Percentiles rank a stretch among this genome's conserved stretches.
Conservation (phyloP, 805 yeast species). For the Yamadazyma laniorum region DNA sequence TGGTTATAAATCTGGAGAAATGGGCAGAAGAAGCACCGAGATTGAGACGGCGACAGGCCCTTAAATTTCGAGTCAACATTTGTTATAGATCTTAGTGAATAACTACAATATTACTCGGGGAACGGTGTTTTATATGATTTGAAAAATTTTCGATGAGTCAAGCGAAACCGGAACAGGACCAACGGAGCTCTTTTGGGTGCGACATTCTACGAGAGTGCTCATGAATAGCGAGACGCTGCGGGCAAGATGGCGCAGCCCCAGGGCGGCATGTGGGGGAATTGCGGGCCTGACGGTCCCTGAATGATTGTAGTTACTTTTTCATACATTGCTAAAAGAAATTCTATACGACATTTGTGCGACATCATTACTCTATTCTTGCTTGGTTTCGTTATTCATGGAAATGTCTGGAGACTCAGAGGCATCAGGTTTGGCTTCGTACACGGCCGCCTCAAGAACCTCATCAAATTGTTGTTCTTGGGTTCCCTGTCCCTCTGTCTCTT, state of each 20-base stretch:
- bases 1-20: conserved; percentile 12
- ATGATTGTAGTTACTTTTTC: too few species aligned
- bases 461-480: background rate
- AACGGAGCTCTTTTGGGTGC: too few species aligned
- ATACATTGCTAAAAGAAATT: too few species aligned
- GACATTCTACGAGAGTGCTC: too few species aligned
- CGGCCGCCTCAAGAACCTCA: background rate
- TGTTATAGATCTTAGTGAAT: too few species aligned
- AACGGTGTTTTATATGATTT: conserved; percentile 5
- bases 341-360: background rate
- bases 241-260: too few species aligned
- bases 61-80: conserved; percentile 23
- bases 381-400: background rate
- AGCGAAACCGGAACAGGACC: conserved; percentile 8
- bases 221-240: too few species aligned
- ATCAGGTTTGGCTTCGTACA: background rate
- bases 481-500: background rate
- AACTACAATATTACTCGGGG: background rate
- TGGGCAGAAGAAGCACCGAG: conserved; percentile 1
- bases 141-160: conserved; percentile 22
- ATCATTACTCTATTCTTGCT: background rate
- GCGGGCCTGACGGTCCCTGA: too few species aligned
- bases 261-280: too few species aligned
- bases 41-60: conserved; percentile 9
- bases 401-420: background rate